Evolutionary conservation across 192 early-diverging fungal genomes (phyloP).

Genomic region (Entomortierella chlamydospora): DNA sequence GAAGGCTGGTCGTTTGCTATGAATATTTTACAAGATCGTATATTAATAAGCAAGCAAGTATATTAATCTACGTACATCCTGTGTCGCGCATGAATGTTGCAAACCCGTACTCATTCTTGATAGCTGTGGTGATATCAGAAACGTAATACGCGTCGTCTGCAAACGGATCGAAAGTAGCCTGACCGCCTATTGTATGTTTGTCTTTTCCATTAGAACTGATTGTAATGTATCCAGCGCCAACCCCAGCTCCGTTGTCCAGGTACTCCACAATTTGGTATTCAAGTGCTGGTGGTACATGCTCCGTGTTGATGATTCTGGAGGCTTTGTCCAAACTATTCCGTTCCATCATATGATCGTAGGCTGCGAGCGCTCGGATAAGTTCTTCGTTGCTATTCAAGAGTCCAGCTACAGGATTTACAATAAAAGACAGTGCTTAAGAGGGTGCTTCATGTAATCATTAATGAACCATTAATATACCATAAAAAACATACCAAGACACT

Average conservation of each 20-base stretch:
- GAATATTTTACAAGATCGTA: background rate
- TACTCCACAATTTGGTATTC: background rate
- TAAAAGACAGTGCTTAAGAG: background rate
- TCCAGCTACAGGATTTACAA: slow-evolving; percentile 30
- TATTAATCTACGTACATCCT: too few relatives aligned
- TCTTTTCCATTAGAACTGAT: background rate
- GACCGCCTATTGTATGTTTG: background rate
- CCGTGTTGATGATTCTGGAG: background rate
- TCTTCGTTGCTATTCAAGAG: slow-evolving; percentile 52
- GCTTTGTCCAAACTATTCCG: background rate
- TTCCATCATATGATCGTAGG: slow-evolving; percentile 57
- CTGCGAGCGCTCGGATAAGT: slow-evolving; percentile 40
- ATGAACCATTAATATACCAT: background rate
- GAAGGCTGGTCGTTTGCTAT: background rate
- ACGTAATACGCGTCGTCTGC: slow-evolving; percentile 2
- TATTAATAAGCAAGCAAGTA: too few relatives aligned
- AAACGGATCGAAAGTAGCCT: slow-evolving; percentile 8
- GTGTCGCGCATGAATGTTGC: too few relatives aligned
- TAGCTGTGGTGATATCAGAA: background rate
- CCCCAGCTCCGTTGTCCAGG: background rate
- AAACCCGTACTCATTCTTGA: slow-evolving; percentile 17
- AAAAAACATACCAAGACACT: slow-evolving; percentile 13
- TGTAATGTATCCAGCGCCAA: background rate
- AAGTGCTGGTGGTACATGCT: background rate
- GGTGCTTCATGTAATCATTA: background rate